Evolutionary conservation across 2,329 filamentous ascomycete species (phyloP).

Genomic region (Fusarium concolor): DNA sequence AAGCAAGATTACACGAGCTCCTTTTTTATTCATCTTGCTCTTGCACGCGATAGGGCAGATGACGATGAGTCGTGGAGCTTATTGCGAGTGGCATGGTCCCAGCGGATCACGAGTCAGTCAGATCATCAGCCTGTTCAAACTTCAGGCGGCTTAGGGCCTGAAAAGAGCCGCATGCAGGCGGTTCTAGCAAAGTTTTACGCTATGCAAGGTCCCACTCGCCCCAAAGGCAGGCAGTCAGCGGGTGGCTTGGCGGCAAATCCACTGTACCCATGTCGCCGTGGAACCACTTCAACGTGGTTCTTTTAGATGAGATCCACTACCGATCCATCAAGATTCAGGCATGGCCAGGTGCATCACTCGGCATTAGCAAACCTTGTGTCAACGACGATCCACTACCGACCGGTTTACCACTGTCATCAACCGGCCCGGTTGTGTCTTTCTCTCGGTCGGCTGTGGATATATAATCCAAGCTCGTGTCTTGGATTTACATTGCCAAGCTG

Average conservation of each 20-base stretch:
- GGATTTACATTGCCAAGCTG: constrained; percentile 6
- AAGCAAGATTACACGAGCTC: background rate
- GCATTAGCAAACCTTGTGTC: constrained; percentile 47
- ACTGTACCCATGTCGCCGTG: constrained; percentile 13
- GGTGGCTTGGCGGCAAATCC: too few relatives aligned
- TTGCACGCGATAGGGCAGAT: constrained; percentile 13
- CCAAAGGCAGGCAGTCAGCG: too few relatives aligned
- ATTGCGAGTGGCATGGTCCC: constrained; percentile 29
- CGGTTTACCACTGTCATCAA: constrained; percentile 5
- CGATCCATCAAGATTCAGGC: constrained; percentile 40
- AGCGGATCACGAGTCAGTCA: constrained; percentile 22
- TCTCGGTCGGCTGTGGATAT: constrained; percentile 39
- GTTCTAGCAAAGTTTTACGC: constrained; percentile 39
- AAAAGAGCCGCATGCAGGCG: constrained; percentile 38
- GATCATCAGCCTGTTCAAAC: background rate
- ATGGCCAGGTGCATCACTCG: constrained; percentile 19
- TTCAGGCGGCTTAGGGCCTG: background rate
- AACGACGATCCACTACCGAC: constrained; percentile 44
- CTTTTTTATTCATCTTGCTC: background rate
- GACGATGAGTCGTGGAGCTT: constrained; percentile 19
- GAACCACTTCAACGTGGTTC: constrained; percentile 36
- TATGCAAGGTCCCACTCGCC: constrained; percentile 20
- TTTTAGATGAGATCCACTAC: constrained; percentile 43
- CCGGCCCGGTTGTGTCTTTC: constrained; percentile 17
- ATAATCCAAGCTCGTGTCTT: constrained; percentile 17